Evolutionary conservation across 306 rosid genomes (phyloP), one percentile per base, ranked within the genome.

Genomic region (Cajanus cajan): DNA sequence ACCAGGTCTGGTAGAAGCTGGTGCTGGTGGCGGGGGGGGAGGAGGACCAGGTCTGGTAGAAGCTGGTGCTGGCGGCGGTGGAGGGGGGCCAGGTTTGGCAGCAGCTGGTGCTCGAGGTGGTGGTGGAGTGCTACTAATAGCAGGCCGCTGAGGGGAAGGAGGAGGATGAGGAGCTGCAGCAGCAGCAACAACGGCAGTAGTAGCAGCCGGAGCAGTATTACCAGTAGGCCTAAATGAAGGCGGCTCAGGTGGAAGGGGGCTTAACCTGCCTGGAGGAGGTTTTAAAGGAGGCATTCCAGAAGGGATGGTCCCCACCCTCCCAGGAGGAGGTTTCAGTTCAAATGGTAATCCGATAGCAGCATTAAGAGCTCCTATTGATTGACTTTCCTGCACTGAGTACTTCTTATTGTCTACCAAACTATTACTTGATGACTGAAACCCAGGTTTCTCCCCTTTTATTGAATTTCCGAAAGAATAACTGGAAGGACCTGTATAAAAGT

Each of bases 251-350:
- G 97, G 91, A 52, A 91, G 94, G 77, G 89, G 91, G 65, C 79
- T 84, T 55, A 88, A 82, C 89, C 91, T 84, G 31, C 97, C 97
- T 40, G 97, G 94, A 59, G 96, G 99, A 71, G 94, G 97, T 79
- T 83, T 93, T 78, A 91, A 73, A 78, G 90, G 90, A 81, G 89
- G 83, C 80, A 86, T 28, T 74, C 82, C 90, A 39, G 82, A 64
- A 68, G 88, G 73, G 31, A 58, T 34, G 65, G 71, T 52, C 44
- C 47, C 85, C 34, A 75, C 66, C 83, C 88, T 85, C 71, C 93
- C 94, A 0, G 91, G 83, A 67, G 88, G 86, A 81, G 85, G 83
- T 81, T 82, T 85, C 55, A 85, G 52, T 80, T 81, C 90, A 68
- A 75, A 74, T 58, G 84, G 78, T 66, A 88, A 68, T 63, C 79